A percentile compares a stretch with the other conserved stretches of the same genome.
Conservation (phyloP, 768 basidiomycete genomes). For the Suillus sp. region DNA sequence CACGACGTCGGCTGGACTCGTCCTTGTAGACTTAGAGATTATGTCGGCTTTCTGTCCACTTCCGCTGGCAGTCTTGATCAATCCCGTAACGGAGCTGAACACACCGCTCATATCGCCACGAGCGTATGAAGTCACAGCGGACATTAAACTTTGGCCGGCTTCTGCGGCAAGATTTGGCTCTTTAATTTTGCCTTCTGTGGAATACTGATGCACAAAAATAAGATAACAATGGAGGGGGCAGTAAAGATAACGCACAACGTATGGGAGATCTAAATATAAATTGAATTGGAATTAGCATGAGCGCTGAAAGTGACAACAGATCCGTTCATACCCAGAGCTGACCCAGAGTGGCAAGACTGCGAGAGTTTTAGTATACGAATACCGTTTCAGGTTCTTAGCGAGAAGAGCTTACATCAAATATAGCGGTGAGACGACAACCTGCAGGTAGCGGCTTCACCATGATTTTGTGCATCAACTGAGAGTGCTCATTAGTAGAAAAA, state of each 20-base stretch:
- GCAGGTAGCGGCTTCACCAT: conserved; percentile 80
- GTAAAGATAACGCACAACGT: conserved; percentile 47
- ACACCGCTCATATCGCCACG: conserved; percentile 81
- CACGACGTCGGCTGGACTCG: conserved; percentile 86
- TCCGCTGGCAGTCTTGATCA: conserved; percentile 78
- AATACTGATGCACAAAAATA: conserved; percentile 56
- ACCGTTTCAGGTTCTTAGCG: neutral
- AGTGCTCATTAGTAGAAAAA: conserved; percentile 13
- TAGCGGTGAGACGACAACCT: conserved; percentile 87
- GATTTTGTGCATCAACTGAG: conserved; percentile 70
- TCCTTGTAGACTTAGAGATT: conserved; percentile 60
- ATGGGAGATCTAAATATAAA: conserved; percentile 58
- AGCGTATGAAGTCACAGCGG: conserved; percentile 74
- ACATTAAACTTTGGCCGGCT: conserved; percentile 85
- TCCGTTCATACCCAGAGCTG: conserved; percentile 64
- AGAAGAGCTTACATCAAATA: conserved; percentile 64
- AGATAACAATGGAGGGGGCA: neutral
- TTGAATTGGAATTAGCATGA: neutral
- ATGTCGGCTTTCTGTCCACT: conserved; percentile 63
- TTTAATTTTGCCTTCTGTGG: conserved; percentile 93
- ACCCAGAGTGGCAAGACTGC: conserved; percentile 89
- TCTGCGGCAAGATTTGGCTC: conserved; percentile 88
- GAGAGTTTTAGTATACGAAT: conserved; percentile 8
- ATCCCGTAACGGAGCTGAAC: conserved; percentile 67
- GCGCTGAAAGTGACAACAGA: neutral